These are phyloP conservation scores for Astrocystis sublimbata DNA, from an alignment of 495 filamentous ascomycete species.

Conservation along the genomic window DNA sequence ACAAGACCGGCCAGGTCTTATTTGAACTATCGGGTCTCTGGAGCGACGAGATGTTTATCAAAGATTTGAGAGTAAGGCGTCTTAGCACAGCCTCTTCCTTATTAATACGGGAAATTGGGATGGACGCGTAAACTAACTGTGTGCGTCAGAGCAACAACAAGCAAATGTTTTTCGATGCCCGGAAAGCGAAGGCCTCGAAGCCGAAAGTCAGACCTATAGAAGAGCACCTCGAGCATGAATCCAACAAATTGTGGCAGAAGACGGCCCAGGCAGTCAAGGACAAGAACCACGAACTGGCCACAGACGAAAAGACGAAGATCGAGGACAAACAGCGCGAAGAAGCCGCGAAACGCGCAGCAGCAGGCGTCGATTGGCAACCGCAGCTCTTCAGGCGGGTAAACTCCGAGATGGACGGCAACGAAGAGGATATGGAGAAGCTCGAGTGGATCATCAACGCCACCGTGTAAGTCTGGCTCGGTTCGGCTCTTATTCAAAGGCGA, in stretches of 20 bases:
- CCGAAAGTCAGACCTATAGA: slow-evolving; percentile 74
- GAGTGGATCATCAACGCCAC: slow-evolving; percentile 94
- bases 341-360: slow-evolving; percentile 74
- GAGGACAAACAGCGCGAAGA: slow-evolving; percentile 91
- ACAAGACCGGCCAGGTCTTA: slow-evolving; percentile 77
- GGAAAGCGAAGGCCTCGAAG: slow-evolving; percentile 69
- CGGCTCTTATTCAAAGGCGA: not conserved
- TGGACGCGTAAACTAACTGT: not conserved
- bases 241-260: slow-evolving; percentile 79
- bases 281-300: slow-evolving; percentile 84
- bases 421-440: slow-evolving; percentile 82
- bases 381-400: slow-evolving; percentile 75
- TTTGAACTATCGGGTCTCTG: slow-evolving; percentile 92
- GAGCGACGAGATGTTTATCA: slow-evolving; percentile 92
- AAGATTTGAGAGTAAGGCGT: slow-evolving; percentile 70
- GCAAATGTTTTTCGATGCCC: slow-evolving; percentile 86
- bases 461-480: slow-evolving; percentile 58
- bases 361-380: slow-evolving; percentile 88
- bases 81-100: too few relatives aligned
- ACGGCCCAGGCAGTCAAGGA: slow-evolving; percentile 79
- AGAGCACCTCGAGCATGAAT: slow-evolving; percentile 90
- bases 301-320: slow-evolving; percentile 91
- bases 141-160: slow-evolving; percentile 73
- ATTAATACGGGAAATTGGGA: not conserved
- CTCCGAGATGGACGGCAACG: slow-evolving; percentile 68